Base-by-base conservation (phyloP, 2,329 filamentous ascomycete genomes). In the Xylariaceae sp. region DNA sequence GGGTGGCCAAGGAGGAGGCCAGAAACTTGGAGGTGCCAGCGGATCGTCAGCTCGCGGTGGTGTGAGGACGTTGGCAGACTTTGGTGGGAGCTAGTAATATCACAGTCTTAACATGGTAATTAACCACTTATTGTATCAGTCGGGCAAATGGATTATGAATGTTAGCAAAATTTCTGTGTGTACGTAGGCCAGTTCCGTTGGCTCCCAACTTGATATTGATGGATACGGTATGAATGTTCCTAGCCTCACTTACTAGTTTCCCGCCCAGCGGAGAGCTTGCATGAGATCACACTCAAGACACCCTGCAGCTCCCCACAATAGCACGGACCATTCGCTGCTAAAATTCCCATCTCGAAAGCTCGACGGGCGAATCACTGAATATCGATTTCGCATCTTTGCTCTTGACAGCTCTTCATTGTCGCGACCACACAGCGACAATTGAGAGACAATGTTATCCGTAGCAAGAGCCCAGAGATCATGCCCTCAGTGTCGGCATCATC, bases 21-120 rank as follows among this genome's bases (percentile, higher is more conserved):
- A 32, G 30, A 57, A 51, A 40, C 45, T 50, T 11, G 57, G 56
- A 8, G 59, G 59, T n/a, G 59, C 49, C 17, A 42, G 44, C 32
- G 47, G 48, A 16, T 34, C 55, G 11, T 47, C 50, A 35, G 53
- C 58, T n/a, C 43, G 56, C 33, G 41, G 54, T 24, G 59, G 60
- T 28, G 54, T 62, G 31, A 72, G 66, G 62, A 81, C 77, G 2
- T 50, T 81, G 59, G 72, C 76, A 7, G 77, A 81, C 49, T 51
- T 81, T 44, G 68, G 66, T 29, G 54, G 54, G 8, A 57, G 51
- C 30, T 57, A 49, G 31, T n/a, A 8, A n/a, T n/a, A 11, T 11
- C n/a, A n/a, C n/a, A n/a, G n/a, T n/a, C n/a, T n/a, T n/a, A n/a
- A n/a, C n/a, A n/a, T n/a, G n/a, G n/a, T n/a, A n/a, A n/a, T n/a